Evolutionary conservation across 2,329 filamentous ascomycete genomes (phyloP).

Genomic region (Botrytis byssoidea): DNA sequence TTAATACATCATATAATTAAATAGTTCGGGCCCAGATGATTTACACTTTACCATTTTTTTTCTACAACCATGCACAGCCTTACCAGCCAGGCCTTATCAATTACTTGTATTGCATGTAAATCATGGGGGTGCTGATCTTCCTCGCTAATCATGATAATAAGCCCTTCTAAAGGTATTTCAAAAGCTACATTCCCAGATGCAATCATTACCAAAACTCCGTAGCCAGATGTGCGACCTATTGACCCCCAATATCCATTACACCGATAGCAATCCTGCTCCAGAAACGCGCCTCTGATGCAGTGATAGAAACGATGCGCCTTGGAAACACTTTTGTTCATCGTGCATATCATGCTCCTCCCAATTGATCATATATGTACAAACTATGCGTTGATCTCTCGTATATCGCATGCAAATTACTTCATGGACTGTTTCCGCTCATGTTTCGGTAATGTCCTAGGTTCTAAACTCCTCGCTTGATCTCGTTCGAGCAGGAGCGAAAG

Average conservation of each 20-base stretch:
- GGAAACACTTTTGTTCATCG: conserved; percentile 19
- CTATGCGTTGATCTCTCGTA: neutral
- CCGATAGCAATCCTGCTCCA: conserved; percentile 10
- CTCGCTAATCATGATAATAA: conserved; percentile 4
- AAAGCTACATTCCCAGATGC: conserved; percentile 21
- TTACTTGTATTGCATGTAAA: conserved; percentile 6
- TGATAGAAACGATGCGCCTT: conserved; percentile 14
- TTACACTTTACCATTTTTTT: neutral
- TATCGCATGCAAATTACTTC: conserved; percentile 14
- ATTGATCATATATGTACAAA: conserved; percentile 17
- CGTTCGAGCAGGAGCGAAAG: conserved; percentile 57
- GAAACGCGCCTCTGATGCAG: conserved; percentile 16
- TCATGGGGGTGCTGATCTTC: neutral
- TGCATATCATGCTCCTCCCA: conserved; percentile 1
- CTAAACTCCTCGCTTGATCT: conserved; percentile 45
- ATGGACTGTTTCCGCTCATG: conserved; percentile 10
- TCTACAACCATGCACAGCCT: neutral
- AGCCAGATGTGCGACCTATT: conserved; percentile 16
- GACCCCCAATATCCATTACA: conserved; percentile 13
- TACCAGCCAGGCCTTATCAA: neutral
- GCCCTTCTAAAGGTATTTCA: neutral
- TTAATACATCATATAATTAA: neutral
- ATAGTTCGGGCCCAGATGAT: neutral
- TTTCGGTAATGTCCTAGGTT: conserved; percentile 27
- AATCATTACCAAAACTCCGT: conserved; percentile 17